phyloP scores from a whole-genome alignment of 2,329 filamentous ascomycete species.

The Aspergillus terreus region DNA sequence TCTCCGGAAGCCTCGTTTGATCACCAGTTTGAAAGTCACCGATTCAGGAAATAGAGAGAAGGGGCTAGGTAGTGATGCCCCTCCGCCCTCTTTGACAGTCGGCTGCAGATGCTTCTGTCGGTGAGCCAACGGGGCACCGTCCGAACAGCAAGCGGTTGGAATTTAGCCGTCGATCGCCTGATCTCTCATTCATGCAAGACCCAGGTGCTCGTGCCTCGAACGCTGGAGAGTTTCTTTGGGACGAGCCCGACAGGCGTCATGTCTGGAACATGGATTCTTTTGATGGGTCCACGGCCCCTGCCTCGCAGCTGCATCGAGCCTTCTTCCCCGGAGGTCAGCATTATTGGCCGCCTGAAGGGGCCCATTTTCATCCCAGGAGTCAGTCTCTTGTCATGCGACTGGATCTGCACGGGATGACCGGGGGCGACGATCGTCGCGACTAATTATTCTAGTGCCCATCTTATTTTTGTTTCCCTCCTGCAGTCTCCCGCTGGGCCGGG shows the following conservation, averaged over 20 bases:
- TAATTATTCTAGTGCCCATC: constrained; percentile 31
- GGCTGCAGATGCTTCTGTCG: constrained; percentile 20
- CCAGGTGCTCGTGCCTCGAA: constrained; percentile 22
- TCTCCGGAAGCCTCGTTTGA: neutral
- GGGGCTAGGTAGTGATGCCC: neutral
- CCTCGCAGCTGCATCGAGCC: constrained; percentile 11
- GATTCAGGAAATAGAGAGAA: neutral
- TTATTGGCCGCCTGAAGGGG: constrained; percentile 21
- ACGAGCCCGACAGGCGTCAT: constrained; percentile 11
- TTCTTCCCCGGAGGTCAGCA: constrained; percentile 9
- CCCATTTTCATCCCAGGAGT: constrained; percentile 24
- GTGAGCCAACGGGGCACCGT: constrained; percentile 23
- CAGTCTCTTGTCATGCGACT: constrained; percentile 31
- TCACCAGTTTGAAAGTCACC: constrained; percentile 2
- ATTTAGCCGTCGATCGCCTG: constrained; percentile 27
- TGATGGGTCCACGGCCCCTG: constrained; percentile 12
- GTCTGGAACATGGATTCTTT: constrained; percentile 18
- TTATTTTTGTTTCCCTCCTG: constrained; percentile 29
- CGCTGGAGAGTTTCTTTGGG: constrained; percentile 11
- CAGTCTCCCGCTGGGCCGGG: constrained; percentile 29
- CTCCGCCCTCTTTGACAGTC: neutral
- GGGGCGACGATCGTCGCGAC: constrained; percentile 29
- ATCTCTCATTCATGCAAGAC: constrained; percentile 23
- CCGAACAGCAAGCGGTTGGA: constrained; percentile 21
- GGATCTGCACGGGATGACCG: constrained; percentile 32